Conservation (phyloP, 2,329 filamentous ascomycete species). For the Xylariaceae sp. region DNA sequence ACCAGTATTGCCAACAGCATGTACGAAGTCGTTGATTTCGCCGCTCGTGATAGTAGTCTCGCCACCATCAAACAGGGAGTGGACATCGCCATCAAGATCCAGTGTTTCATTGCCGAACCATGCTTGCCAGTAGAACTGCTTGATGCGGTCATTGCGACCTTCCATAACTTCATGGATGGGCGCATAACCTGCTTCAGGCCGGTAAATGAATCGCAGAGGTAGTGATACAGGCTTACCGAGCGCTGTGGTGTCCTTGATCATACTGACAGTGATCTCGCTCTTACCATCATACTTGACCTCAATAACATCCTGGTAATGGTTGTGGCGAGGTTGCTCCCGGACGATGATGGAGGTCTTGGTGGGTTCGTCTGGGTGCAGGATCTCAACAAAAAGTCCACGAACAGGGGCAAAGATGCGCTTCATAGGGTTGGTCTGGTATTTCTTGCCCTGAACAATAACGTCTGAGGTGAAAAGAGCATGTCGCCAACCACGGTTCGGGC, state of each 20-base stretch:
- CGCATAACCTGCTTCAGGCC: slow-evolving; percentile 94
- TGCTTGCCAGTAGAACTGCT: slow-evolving; percentile 97
- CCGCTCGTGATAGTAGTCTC: slow-evolving; percentile 80
- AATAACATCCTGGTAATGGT: slow-evolving; percentile 82
- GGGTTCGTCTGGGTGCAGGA: slow-evolving; percentile 74
- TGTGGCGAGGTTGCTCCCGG: slow-evolving; percentile 78
- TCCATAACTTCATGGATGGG: slow-evolving; percentile 97
- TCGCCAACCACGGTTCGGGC: slow-evolving; percentile 81
- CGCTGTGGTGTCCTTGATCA: slow-evolving; percentile 90
- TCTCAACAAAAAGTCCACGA: slow-evolving; percentile 84
- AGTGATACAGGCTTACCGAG: slow-evolving; percentile 77
- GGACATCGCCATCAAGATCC: slow-evolving; percentile 78
- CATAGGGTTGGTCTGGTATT: slow-evolving; percentile 96
- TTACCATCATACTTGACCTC: slow-evolving; percentile 71
- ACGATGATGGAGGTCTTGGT: slow-evolving; percentile 79
- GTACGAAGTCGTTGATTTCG: slow-evolving; percentile 97
- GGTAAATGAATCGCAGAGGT: slow-evolving; percentile 84
- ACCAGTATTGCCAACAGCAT: slow-evolving; percentile 94
- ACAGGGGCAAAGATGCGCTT: slow-evolving; percentile 83
- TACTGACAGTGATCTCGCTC: slow-evolving; percentile 78
- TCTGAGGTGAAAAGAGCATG: slow-evolving; percentile 92
- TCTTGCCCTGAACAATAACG: slow-evolving; percentile 88
- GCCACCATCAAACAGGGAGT: slow-evolving; percentile 85
- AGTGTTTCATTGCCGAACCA: slow-evolving; percentile 90
- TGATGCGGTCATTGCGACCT: slow-evolving; percentile 93